These are phyloP conservation scores for Fusarium protoensiforme DNA, from an alignment of 2,329 filamentous ascomycete species.

Conservation along the genomic window DNA sequence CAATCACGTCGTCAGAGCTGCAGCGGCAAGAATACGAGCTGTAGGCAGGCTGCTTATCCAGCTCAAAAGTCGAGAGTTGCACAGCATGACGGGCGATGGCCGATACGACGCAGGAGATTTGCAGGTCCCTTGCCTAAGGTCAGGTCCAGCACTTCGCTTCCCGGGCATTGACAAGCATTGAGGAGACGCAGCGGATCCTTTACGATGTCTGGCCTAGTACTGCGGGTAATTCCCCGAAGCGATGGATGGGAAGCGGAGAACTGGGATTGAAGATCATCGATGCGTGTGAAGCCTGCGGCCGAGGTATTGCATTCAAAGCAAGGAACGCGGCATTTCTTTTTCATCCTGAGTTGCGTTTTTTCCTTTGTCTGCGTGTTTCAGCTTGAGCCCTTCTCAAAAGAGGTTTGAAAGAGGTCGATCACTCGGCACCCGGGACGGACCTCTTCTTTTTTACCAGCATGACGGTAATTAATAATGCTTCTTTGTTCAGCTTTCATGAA, in stretches of 20 bases:
- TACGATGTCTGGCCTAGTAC: conserved; percentile 18
- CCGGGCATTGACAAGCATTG: neutral
- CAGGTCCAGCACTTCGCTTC: conserved; percentile 3
- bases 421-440: neutral
- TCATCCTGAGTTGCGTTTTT: neutral
- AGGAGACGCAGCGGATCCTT: conserved; percentile 22
- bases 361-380: conserved; percentile 3
- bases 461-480: neutral
- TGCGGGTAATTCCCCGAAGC: conserved; percentile 1
- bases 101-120: conserved; percentile 27
- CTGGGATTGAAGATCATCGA: conserved; percentile 27
- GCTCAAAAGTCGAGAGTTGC: conserved; percentile 11
- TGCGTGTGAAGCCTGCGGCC: conserved; percentile 3
- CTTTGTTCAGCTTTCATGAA: conserved; percentile 1
- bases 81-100: conserved; percentile 30
- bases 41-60: conserved; percentile 18
- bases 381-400: neutral
- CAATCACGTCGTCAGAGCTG: neutral
- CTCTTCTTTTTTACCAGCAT: neutral
- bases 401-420: neutral
- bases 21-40: conserved; percentile 19
- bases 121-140: neutral
- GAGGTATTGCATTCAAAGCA: conserved; percentile 25
- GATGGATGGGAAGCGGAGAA: conserved; percentile 6
- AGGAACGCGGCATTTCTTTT: conserved; percentile 4